Evolutionary conservation across 148 eudicot genomes (phyloP).

Genomic region (Fagopyrum tataricum): DNA sequence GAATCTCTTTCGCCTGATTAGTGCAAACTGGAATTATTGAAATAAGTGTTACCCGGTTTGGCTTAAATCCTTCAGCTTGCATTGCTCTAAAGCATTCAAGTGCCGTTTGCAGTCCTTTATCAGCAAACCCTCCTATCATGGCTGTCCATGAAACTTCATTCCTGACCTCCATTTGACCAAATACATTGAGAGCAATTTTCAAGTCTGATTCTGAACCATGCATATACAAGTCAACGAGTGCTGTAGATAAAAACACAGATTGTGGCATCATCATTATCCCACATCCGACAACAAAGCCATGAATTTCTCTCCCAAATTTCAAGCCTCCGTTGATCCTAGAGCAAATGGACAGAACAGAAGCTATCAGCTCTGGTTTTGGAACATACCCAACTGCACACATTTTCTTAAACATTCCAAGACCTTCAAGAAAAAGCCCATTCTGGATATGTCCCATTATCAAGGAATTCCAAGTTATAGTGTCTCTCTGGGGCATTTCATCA

Average conservation of each 20-base stretch:
- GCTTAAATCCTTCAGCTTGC: conserved; percentile 29
- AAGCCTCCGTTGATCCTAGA: conserved; percentile 12
- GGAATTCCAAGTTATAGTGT: conserved; percentile 41
- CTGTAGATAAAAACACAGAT: conserved; percentile 33
- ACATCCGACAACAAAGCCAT: conserved; percentile 31
- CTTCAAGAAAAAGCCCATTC: conserved; percentile 28
- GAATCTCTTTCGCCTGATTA: conserved; percentile 37
- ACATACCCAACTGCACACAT: conserved; percentile 32
- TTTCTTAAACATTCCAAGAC: conserved; percentile 29
- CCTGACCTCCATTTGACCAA: conserved; percentile 28
- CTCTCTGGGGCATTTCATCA: conserved; percentile 36
- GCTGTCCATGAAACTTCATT: conserved; percentile 61
- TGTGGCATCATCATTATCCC: conserved; percentile 21
- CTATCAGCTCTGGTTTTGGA: conserved; percentile 41
- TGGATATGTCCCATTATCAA: conserved; percentile 34
- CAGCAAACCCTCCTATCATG: conserved; percentile 36
- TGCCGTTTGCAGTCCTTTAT: conserved; percentile 23
- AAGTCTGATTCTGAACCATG: conserved; percentile 19
- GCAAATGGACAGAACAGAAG: conserved; percentile 30
- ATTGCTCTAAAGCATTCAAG: conserved; percentile 32
- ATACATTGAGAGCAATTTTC: conserved; percentile 28
- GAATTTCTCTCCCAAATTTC: conserved; percentile 32
- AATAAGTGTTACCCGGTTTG: conserved; percentile 38
- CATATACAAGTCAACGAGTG: conserved; percentile 38
- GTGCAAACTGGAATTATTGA: conserved; percentile 40